phyloP scores from a whole-genome alignment of 305 asterid species.

The Vinca major region DNA sequence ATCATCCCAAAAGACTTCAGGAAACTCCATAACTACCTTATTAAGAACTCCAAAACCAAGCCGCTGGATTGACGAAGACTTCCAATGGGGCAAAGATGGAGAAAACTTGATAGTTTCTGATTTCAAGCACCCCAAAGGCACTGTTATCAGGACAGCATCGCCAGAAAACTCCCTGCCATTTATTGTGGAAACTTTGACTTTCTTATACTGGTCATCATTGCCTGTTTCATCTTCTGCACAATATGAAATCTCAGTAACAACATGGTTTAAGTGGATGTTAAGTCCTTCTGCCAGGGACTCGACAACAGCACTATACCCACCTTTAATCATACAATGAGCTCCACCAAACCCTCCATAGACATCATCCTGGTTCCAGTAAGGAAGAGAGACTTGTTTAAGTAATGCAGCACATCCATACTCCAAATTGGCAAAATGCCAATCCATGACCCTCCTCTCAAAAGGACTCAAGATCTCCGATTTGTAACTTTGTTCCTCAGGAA shows the following conservation, averaged over 20 bases:
- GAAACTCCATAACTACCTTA: conserved; percentile 87
- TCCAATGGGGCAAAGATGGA: conserved; percentile 88
- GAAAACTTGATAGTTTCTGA: conserved; percentile 74
- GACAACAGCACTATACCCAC: conserved; percentile 84
- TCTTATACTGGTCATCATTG: conserved; percentile 31
- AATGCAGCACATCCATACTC: conserved; percentile 97
- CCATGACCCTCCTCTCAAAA: conserved; percentile 97
- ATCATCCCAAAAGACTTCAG: conserved; percentile 96
- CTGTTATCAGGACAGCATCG: conserved; percentile 86
- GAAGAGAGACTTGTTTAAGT: conserved; percentile 89
- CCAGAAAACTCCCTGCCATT: conserved; percentile 76
- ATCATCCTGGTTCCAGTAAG: conserved; percentile 97
- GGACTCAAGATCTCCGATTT: conserved; percentile 55
- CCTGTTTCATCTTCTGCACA: conserved; percentile 26
- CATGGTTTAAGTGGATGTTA: conserved; percentile 57
- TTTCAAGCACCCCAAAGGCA: conserved; percentile 95
- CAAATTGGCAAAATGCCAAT: conserved; percentile 98
- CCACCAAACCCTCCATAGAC: conserved; percentile 98
- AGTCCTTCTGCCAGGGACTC: conserved; percentile 88
- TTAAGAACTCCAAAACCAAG: conserved; percentile 97
- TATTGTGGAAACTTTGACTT: conserved; percentile 63
- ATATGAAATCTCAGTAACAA: conserved; percentile 64
- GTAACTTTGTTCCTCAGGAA: conserved; percentile 23
- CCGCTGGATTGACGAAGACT: conserved; percentile 57
- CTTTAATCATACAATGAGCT: conserved; percentile 99